Conservation (phyloP, 192 early-diverging fungal genomes). For the Umbelopsis vinacea region DNA sequence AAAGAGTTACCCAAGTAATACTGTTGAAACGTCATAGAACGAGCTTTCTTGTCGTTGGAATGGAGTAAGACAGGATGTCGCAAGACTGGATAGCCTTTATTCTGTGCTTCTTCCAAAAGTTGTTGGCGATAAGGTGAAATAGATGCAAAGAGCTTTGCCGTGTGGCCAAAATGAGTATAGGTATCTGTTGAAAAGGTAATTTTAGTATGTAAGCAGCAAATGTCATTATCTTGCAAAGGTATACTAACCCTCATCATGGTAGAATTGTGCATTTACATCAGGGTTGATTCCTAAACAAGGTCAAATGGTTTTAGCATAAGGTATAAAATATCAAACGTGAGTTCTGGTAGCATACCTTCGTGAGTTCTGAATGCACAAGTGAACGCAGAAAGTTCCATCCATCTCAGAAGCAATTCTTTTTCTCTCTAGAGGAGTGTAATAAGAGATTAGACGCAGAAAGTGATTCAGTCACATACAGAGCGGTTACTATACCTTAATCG, state of each 20-base stretch:
- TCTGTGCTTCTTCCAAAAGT: conserved; percentile 37
- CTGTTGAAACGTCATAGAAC: conserved; percentile 44
- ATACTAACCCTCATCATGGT: conserved; percentile 39
- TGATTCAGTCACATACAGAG: neutral
- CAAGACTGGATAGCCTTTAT: conserved; percentile 43
- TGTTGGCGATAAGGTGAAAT: conserved; percentile 34
- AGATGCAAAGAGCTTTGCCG: conserved; percentile 32
- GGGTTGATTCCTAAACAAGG: conserved; percentile 27
- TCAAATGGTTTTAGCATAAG: neutral
- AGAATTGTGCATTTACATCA: conserved; percentile 46
- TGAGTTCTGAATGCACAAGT: conserved; percentile 39
- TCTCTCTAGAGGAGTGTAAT: neutral
- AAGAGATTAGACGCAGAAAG: neutral
- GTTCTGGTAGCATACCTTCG: conserved; percentile 22
- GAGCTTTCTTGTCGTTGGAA: conserved; percentile 34
- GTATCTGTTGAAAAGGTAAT: conserved; percentile 24
- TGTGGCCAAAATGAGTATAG: conserved; percentile 34
- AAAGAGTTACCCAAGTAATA: conserved; percentile 42
- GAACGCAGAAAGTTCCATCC: conserved; percentile 49
- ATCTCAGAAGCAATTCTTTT: conserved; percentile 40
- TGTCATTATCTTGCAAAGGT: neutral
- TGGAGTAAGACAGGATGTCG: conserved; percentile 44
- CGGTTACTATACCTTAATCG: conserved; percentile 17
- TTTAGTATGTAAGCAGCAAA: neutral
- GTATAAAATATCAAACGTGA: neutral